These are phyloP conservation scores for Lachancea sp. DNA, from an alignment of 805 yeast genomes.

Conservation along the genomic window DNA sequence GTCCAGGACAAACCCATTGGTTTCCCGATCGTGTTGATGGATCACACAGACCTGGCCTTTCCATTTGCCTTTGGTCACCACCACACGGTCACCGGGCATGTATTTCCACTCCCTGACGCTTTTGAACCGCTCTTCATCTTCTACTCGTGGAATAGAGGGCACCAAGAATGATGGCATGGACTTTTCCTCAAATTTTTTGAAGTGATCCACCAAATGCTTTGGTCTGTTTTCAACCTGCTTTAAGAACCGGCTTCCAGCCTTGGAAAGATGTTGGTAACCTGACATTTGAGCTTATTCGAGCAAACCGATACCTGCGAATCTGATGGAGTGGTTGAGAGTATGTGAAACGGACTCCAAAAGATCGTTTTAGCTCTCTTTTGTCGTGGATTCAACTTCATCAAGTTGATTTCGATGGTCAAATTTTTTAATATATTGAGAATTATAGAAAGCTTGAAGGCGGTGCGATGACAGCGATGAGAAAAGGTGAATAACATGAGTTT, in stretches of 20 bases:
- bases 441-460: too few species aligned
- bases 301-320: neutral
- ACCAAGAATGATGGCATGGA: conserved; percentile 35
- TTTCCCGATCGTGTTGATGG: conserved; percentile 48
- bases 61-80: conserved; percentile 60
- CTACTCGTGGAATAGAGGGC: conserved; percentile 30
- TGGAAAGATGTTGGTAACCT: conserved; percentile 29
- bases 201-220: conserved; percentile 25
- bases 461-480: too few species aligned
- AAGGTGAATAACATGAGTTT: too few species aligned
- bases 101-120: conserved; percentile 51
- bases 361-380: neutral
- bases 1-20: conserved; percentile 57
- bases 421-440: neutral
- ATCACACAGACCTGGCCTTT: conserved; percentile 73
- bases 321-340: neutral
- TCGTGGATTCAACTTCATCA: neutral
- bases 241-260: conserved; percentile 34
- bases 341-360: neutral
- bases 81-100: conserved; percentile 70
- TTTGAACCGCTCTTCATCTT: conserved; percentile 32
- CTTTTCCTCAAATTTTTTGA: conserved; percentile 26
- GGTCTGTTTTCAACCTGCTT: conserved; percentile 29
- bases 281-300: conserved; percentile 9
- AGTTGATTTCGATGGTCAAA: neutral